Evolutionary conservation across 2,329 filamentous ascomycete species (phyloP).

Genomic region (Fusarium siculi): DNA sequence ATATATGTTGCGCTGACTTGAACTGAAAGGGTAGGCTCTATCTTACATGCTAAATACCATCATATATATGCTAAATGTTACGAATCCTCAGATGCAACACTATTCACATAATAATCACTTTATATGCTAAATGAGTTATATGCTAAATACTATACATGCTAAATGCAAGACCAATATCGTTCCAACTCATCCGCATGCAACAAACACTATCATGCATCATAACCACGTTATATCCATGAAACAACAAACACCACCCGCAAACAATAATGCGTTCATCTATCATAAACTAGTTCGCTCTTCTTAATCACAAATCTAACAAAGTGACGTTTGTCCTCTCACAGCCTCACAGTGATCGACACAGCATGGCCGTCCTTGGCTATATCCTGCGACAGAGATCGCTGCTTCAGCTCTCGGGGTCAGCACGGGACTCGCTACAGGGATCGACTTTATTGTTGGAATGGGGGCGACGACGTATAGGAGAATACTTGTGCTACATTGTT

Average conservation of each 20-base stretch:
- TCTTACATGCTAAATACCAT: background rate
- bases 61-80: background rate
- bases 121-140: background rate
- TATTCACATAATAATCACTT: background rate
- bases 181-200: background rate
- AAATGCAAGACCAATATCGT: background rate
- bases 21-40: background rate
- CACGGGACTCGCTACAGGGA: background rate
- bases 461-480: background rate
- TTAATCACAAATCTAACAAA: background rate
- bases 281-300: background rate
- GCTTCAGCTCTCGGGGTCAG: constrained; percentile 14
- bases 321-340: constrained; percentile 1
- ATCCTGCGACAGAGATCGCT: constrained; percentile 19
- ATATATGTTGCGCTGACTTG: background rate
- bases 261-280: background rate
- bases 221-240: background rate
- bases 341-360: constrained; percentile 17
- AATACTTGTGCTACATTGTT: background rate
- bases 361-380: background rate
- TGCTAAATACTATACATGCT: background rate
- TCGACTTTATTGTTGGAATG: background rate
- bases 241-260: constrained; percentile 4
- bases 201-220: background rate
- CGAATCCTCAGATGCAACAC: background rate